A percentile compares a stretch with the other conserved stretches of the same genome.
phyloP scores from a whole-genome alignment of 2,329 filamentous ascomycete species.

The Ascochyta viciae-villosae region DNA sequence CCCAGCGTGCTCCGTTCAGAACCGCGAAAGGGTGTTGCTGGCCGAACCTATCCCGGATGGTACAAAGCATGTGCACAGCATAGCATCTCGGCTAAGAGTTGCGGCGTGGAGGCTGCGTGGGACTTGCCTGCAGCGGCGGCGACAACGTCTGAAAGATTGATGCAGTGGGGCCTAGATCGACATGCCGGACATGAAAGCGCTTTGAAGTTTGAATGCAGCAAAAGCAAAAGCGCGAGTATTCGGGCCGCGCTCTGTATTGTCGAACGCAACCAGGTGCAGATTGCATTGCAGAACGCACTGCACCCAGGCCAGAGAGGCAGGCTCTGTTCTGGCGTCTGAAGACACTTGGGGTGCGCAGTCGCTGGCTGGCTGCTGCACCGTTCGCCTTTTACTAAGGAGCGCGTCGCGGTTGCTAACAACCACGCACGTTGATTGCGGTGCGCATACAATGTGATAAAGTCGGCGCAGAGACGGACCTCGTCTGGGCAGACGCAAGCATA shows the following conservation, averaged over 20 bases:
- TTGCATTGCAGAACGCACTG: constrained; percentile 17
- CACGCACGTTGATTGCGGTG: neutral
- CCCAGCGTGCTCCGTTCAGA: constrained; percentile 1
- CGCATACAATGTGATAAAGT: neutral
- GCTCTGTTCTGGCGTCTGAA: constrained; percentile 17
- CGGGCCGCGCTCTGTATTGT: constrained; percentile 10
- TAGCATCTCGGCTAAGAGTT: constrained; percentile 5
- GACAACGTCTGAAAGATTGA: neutral
- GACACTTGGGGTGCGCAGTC: constrained; percentile 17
- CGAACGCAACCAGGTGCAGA: constrained; percentile 12
- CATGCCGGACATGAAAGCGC: constrained; percentile 13
- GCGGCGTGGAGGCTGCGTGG: constrained; percentile 3
- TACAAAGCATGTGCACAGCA: neutral
- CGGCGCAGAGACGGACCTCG: neutral
- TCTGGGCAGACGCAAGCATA: constrained; percentile 8
- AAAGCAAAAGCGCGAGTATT: constrained; percentile 13
- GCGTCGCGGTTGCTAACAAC: neutral
- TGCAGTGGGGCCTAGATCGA: constrained; percentile 13
- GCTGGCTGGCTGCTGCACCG: constrained; percentile 17
- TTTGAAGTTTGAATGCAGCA: constrained; percentile 7
- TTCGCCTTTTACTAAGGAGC: constrained; percentile 1
- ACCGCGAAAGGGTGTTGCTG: constrained; percentile 11
- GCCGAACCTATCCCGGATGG: constrained; percentile 1
- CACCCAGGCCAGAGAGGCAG: constrained; percentile 14
- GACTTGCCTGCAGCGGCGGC: constrained; percentile 2